A percentile compares a stretch with the other conserved stretches of the same genome.
Conservation (phyloP, 2,329 filamentous ascomycete species). For the Nothophoma quercina region DNA sequence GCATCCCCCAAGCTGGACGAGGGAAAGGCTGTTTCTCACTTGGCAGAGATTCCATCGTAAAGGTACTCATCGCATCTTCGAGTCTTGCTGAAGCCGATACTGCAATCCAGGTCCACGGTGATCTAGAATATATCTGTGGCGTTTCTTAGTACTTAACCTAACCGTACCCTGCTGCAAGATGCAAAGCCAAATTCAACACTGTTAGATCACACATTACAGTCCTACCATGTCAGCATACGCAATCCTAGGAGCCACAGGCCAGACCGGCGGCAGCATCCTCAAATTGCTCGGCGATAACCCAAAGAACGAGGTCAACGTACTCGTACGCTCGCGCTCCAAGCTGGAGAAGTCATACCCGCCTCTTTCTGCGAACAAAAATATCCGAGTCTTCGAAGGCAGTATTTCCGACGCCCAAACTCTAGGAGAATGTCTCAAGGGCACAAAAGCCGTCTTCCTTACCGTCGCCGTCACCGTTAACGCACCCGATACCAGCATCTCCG, state of each 20-base stretch:
- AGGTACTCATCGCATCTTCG: background rate
- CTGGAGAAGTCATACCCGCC: conserved; percentile 3
- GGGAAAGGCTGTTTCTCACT: too few relatives aligned
- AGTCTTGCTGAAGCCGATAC: background rate
- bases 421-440: conserved; percentile 45
- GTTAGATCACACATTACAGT: too few relatives aligned
- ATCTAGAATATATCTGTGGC: too few relatives aligned
- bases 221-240: conserved; percentile 17
- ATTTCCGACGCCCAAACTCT: conserved; percentile 53
- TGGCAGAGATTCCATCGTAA: too few relatives aligned
- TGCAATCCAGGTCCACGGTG: background rate
- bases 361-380: conserved; percentile 9
- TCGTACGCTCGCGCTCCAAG: conserved; percentile 23
- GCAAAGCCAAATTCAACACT: too few relatives aligned
- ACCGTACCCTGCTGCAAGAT: too few relatives aligned
- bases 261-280: conserved; percentile 19
- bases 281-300: conserved; percentile 8
- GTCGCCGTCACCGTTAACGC: conserved; percentile 53
- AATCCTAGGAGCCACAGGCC: conserved; percentile 25
- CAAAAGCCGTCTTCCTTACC: conserved; percentile 53
- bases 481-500: conserved; percentile 50
- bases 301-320: conserved; percentile 19
- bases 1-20: too few relatives aligned
- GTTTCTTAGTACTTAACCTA: background rate
- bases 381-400: conserved; percentile 54